Conservation (phyloP, 139 green algal genomes). For the Micromonas commoda region DNA sequence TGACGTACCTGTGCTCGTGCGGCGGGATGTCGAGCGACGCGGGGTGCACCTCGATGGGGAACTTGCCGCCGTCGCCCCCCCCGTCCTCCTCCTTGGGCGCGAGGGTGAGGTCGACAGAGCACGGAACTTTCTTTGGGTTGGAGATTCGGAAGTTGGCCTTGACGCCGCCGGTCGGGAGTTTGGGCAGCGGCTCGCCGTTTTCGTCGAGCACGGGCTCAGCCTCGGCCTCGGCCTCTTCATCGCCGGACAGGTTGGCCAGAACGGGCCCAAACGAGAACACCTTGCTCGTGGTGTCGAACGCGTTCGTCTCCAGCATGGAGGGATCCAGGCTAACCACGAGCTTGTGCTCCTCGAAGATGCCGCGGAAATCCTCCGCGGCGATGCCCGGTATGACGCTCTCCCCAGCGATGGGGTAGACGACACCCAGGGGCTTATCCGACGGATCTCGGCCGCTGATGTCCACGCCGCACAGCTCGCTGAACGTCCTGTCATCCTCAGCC, state of each 20-base stretch:
- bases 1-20: constrained; percentile 45
- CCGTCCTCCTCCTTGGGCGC: constrained; percentile 41
- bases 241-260: constrained; percentile 47
- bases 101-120: constrained; percentile 62
- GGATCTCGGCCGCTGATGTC: constrained; percentile 56
- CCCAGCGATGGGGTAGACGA: constrained; percentile 59
- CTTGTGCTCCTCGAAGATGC: constrained; percentile 78
- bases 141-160: constrained; percentile 67
- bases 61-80: background rate
- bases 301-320: constrained; percentile 44
- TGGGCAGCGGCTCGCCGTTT: constrained; percentile 14
- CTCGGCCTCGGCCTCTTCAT: background rate
- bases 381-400: constrained; percentile 73
- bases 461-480: constrained; percentile 44
- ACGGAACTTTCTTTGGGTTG: constrained; percentile 72
- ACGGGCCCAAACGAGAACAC: constrained; percentile 71
- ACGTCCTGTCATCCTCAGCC: constrained; percentile 39
- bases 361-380: constrained; percentile 47
- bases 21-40: constrained; percentile 47
- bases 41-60: constrained; percentile 58
- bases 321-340: constrained; percentile 54
- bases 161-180: constrained; percentile 35
- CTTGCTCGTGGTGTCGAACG: constrained; percentile 52
- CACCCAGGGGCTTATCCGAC: constrained; percentile 47
- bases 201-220: background rate